Conservation (phyloP, 31 red algal species). For the Asparagopsis taxiformis region DNA sequence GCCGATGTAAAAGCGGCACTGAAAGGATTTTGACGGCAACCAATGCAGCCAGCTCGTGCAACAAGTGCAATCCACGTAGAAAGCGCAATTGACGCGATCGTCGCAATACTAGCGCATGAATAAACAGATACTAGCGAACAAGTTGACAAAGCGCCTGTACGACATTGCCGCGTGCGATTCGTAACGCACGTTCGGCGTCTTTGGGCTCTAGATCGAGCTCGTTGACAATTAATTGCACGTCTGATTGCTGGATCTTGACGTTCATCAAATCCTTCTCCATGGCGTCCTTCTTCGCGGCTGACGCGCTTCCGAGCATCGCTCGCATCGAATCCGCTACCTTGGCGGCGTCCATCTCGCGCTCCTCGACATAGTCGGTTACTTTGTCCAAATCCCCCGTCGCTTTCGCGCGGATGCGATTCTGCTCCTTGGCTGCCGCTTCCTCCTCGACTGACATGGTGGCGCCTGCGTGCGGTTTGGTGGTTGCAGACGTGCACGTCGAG, state of each 20-base stretch:
- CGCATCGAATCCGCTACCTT: slow-evolving; percentile 56
- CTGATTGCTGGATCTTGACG: slow-evolving; percentile 51
- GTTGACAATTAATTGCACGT: slow-evolving; percentile 39
- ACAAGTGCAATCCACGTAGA: too few species aligned
- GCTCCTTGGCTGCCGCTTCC: slow-evolving; percentile 21
- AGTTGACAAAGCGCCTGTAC: slow-evolving; percentile 33
- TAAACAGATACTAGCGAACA: too few species aligned
- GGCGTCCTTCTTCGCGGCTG: slow-evolving; percentile 3
- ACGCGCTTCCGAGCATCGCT: slow-evolving; percentile 33
- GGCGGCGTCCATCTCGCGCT: slow-evolving; percentile 53
- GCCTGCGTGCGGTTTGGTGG: too few species aligned
- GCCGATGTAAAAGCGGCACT: slow-evolving; percentile 6
- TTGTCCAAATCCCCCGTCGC: slow-evolving; percentile 72
- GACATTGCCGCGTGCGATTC: slow-evolving; percentile 31
- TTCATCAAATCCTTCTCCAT: slow-evolving; percentile 18
- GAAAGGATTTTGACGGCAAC: neutral
- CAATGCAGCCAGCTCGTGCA: too few species aligned
- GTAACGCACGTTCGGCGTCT: slow-evolving; percentile 35
- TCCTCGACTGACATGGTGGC: slow-evolving; percentile 18
- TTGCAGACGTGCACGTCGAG: too few species aligned
- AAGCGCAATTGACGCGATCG: too few species aligned
- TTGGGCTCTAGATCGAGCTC: slow-evolving; percentile 30
- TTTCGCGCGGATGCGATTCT: slow-evolving; percentile 54
- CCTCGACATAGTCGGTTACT: slow-evolving; percentile 85
- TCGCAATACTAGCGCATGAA: too few species aligned